Conservation (phyloP, 2,329 filamentous ascomycete species). For the Alternaria angustiovoidea region DNA sequence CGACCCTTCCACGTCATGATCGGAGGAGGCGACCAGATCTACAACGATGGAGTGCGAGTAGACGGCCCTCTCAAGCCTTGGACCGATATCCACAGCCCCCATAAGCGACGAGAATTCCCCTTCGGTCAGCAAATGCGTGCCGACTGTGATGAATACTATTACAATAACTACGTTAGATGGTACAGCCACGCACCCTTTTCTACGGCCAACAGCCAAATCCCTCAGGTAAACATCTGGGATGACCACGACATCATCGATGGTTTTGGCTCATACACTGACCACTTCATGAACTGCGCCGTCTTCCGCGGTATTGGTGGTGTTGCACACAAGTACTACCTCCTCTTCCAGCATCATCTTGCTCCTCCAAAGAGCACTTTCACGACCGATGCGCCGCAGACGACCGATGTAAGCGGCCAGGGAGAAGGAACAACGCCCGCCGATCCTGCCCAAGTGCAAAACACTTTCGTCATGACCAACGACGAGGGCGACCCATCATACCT, state of each 20-base stretch:
- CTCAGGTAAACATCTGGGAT: conserved; percentile 73
- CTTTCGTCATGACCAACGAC: conserved; percentile 71
- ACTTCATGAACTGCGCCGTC: conserved; percentile 71
- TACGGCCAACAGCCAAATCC: conserved; percentile 67
- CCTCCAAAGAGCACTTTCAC: conserved; percentile 88
- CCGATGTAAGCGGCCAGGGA: conserved; percentile 57
- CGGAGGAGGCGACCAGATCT: conserved; percentile 89
- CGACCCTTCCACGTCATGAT: conserved; percentile 75
- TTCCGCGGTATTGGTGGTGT: conserved; percentile 71
- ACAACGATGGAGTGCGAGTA: conserved; percentile 81
- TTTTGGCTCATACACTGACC: conserved; percentile 71
- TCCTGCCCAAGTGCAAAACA: conserved; percentile 74
- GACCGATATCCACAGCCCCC: conserved; percentile 68
- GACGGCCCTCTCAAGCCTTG: conserved; percentile 76
- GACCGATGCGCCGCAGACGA: conserved; percentile 70
- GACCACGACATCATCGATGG: conserved; percentile 73
- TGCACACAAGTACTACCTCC: conserved; percentile 67
- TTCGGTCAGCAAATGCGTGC: conserved; percentile 71
- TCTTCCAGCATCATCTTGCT: conserved; percentile 79
- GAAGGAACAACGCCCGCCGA: conserved; percentile 67
- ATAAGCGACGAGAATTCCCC: conserved; percentile 65
- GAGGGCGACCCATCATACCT: conserved; percentile 77
- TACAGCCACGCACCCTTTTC: conserved; percentile 74
- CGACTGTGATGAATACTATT: conserved; percentile 69
- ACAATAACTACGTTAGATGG: conserved; percentile 68